Evolutionary conservation across 768 basidiomycete species (phyloP), one percentile per base, ranked within the genome.

Genomic region (Mrakia blollopis): DNA sequence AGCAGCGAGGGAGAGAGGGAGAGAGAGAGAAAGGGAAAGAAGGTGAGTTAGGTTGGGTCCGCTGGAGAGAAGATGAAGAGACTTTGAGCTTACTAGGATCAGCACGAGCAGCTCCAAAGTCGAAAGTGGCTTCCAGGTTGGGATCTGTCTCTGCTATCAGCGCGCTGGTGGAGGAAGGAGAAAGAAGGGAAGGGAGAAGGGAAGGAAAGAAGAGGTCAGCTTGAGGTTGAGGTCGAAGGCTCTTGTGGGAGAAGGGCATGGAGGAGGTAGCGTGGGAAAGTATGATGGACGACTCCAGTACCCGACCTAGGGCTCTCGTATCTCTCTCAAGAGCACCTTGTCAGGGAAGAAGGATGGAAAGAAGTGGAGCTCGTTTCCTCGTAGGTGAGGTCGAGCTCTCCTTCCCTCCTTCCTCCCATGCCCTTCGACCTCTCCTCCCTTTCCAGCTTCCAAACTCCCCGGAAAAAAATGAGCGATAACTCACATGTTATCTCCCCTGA

Each of bases 401-500:
- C 39, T 41, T 57, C 57, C n/a, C 57, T 57, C 30, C 32, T 8
- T 32, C 63, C 63, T 32, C 63, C 37, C 47, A 18, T 5, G 39
- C 39, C 39, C 18, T 21, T 3, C 47, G 13, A 21, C 47, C 47
- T 35, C 32, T 25, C 21, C 35, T 18, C 32, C 21, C 32, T 14
- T 37, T 65, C 39, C 11, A 21, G 21, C 70, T 0, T 28, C 1
- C 14, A 37, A 37, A 0, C 37, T 8, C 5, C 37, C 8, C 25
- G 6, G 30, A 32, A 28, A 52, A 28, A 1, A 16, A 72, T 10
- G 44, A 50, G 47, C 2, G 9, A 11, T 18, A 2, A 71, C 63
- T 52, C 81, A 98, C 97, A 96, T 94, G 88, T 94, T 94, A 83
- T 99, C 97, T 3, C 97, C 97, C 81, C 98, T 94, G 82, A 99